Evolutionary conservation across 106 monocot genomes (phyloP).

Genomic region (Allium cepa): DNA sequence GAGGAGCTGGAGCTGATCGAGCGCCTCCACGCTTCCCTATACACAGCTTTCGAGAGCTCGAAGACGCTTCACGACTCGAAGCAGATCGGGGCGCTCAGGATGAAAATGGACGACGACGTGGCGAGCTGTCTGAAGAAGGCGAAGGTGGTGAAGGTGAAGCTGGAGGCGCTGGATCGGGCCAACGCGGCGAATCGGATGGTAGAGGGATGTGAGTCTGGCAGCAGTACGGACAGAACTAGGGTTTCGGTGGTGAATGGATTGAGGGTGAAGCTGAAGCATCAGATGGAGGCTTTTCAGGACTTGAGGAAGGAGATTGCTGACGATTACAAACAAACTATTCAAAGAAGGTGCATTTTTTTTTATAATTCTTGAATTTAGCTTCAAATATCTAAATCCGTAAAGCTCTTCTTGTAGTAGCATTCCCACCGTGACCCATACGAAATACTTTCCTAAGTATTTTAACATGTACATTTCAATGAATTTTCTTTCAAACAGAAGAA

Average conservation of each 20-base stretch:
- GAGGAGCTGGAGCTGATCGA: conserved; percentile 68
- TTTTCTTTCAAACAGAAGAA: not conserved
- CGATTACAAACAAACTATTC: conserved; percentile 70
- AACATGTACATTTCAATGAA: not conserved
- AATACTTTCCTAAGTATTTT: no score
- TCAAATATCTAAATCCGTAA: no score
- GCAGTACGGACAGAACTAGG: conserved; percentile 70
- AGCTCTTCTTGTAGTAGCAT: no score
- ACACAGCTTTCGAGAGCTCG: conserved; percentile 51
- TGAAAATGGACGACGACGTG: conserved; percentile 74
- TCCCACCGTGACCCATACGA: no score
- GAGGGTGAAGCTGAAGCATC: conserved; percentile 58
- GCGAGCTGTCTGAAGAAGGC: conserved; percentile 63
- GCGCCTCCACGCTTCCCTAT: conserved; percentile 37
- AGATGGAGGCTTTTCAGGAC: conserved; percentile 61
- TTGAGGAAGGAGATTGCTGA: conserved; percentile 32
- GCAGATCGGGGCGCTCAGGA: conserved; percentile 41
- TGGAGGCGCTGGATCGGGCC: conserved; percentile 79
- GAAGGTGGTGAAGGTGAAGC: conserved; percentile 63
- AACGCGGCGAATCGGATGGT: conserved; percentile 72
- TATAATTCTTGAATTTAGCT: no score
- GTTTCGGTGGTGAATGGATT: conserved; percentile 67
- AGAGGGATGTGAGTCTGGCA: conserved; percentile 70
- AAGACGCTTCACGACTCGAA: conserved; percentile 61
- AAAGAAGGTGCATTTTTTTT: conserved; percentile 20